phyloP scores from a whole-genome alignment of 2,329 filamentous ascomycete genomes.

The Colletotrichum plurivorum region DNA sequence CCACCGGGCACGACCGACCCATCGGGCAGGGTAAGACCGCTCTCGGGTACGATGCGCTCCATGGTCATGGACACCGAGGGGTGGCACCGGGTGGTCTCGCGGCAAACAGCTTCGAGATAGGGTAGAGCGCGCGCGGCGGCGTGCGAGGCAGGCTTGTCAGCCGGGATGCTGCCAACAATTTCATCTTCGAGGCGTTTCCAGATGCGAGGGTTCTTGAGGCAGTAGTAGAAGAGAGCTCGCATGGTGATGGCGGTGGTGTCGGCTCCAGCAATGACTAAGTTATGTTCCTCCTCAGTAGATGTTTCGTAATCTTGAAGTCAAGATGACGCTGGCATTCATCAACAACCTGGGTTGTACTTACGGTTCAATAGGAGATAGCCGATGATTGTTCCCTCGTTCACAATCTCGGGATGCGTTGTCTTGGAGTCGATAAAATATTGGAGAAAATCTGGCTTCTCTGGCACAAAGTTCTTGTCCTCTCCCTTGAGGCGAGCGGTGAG shows the following conservation, averaged over 20 bases:
- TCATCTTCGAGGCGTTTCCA: conserved; percentile 52
- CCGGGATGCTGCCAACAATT: conserved; percentile 43
- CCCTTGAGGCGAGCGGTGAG: conserved; percentile 39
- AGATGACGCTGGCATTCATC: too few species aligned
- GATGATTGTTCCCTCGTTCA: conserved; percentile 50
- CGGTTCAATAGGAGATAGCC: conserved; percentile 49
- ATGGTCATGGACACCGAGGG: conserved; percentile 63
- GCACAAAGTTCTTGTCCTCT: conserved; percentile 24
- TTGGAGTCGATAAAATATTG: conserved; percentile 54
- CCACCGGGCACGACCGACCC: conserved; percentile 53
- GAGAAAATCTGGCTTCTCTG: conserved; percentile 47
- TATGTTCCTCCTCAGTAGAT: not conserved
- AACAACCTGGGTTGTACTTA: conserved; percentile 29
- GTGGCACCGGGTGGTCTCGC: conserved; percentile 65
- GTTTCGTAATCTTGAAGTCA: too few species aligned
- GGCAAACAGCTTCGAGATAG: conserved; percentile 66
- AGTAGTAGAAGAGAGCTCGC: conserved; percentile 53
- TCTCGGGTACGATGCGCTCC: conserved; percentile 63
- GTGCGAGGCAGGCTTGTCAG: conserved; percentile 39
- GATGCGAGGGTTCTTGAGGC: conserved; percentile 49
- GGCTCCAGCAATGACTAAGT: conserved; percentile 50
- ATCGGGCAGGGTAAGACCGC: conserved; percentile 54
- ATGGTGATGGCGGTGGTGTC: conserved; percentile 55
- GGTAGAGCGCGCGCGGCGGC: conserved; percentile 49
- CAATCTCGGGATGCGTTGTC: conserved; percentile 49